Base-by-base conservation (phyloP, 306 rosid species). In the Casuarina equisetifolia region DNA sequence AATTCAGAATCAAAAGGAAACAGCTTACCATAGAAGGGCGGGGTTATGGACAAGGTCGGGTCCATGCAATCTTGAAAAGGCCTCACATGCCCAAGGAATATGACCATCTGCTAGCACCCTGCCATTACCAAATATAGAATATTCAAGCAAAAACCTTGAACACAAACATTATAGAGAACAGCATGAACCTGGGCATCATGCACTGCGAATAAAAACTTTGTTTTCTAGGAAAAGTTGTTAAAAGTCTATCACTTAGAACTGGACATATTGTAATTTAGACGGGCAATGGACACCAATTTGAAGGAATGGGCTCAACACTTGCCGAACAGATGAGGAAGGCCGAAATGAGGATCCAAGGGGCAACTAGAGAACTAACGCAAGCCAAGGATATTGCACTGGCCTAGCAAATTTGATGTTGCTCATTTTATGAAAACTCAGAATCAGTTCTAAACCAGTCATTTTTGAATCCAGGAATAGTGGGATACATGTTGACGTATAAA, bases 31-130 rank as follows among this genome's bases (percentile, higher is more conserved):
- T 40, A 70, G 9, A 72, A 92, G 81, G n/a, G 78, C 3, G 0
- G 86, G 83, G 69, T 84, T 74, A 50, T 43, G 54, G 55, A 78
- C 89, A 79, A 95, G 83, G 64, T 86, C 87, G 38, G 79, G 74
- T 44, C 84, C 90, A 70, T 92, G 91, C 74, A 79, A 55, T 62
- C 70, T 86, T 25, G 96, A 83, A 86, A 95, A 92, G 49, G 96
- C 97, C 73, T 88, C 91, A 19, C 86, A 95, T 9, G 97, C 90
- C 99, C 97, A 95, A 25, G 87, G 89, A 76, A 92, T 62, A 74
- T 95, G 99, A 64, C 96, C 88, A 78, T 91, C 96, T 2, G 91
- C 90, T 67, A 79, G 88, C 73, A 95, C 97, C 68, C 97, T 95
- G 90, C 69, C 64, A 80, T 66, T 66, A 66, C 71, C 59, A 53